Base-by-base conservation (phyloP, 2,329 filamentous ascomycete species). In the Rhynchosporium graminicola region DNA sequence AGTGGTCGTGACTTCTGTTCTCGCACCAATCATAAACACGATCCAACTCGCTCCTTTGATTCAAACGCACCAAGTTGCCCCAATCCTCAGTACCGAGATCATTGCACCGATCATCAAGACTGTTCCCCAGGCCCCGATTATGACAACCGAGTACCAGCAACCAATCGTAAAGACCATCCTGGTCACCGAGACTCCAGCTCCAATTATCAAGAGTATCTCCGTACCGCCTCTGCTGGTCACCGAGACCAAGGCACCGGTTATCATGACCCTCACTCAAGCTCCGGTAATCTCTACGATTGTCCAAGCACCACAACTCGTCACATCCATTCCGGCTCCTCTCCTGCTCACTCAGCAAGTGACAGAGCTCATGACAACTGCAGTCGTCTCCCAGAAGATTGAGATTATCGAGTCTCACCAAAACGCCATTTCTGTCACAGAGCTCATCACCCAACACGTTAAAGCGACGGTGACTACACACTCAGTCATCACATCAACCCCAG, bases 11-110 rank as follows among this genome's bases (percentile, higher is more conserved):
- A 57, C 54, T 12, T 57, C 54, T 10, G 54, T 15, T 15, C 12
- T 28, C 2, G 54, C 54, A 29, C 54, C 54, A 26, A 57, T 57
- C 31, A 28, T 57, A 28, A 42, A 57, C 8, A 57, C 54, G 2
- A 31, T 57, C 8, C 40, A 45, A 20, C 26, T 42, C 2, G 10
- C 54, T 12, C 54, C 54, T 36, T 28, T 57, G 12, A 40, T 57
- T 40, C 40, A 57, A 5, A 57, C 54, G 2, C 54, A 57, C 40
- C n/a, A 57, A 20, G 54, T 57, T 15, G 54, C 54, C 36, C 54
- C 54, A 20, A 57, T 57, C 29, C 29, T 57, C 54, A 57, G 54
- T 40, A 57, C 54, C 54, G 54, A 57, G 54, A 45, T 36, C 40
- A 6, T 57, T 15, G 54, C 54, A 28, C 54, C 54, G 12, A 43